Evolutionary conservation across 2,329 filamentous ascomycete species (phyloP).

Genomic region (Fusarium luffae): DNA sequence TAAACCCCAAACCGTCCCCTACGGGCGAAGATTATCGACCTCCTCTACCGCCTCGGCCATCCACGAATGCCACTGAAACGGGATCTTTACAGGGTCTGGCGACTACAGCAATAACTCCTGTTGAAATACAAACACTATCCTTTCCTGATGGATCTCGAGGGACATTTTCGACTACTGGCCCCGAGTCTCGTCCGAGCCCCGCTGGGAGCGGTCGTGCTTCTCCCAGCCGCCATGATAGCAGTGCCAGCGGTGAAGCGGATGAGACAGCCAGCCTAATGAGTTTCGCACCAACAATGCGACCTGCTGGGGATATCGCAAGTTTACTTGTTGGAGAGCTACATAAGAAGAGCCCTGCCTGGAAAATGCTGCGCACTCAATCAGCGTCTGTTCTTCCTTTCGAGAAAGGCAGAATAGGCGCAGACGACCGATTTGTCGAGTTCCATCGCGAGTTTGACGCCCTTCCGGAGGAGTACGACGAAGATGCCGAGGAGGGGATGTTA

Average conservation of each 20-base stretch:
- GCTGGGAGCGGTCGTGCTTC: conserved; percentile 55
- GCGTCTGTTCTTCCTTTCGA: conserved; percentile 71
- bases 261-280: conserved; percentile 75
- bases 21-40: conserved; percentile 60
- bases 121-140: conserved; percentile 82
- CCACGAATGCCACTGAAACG: conserved; percentile 52
- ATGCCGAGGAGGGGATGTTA: conserved; percentile 67
- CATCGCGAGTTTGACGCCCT: conserved; percentile 82
- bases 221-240: conserved; percentile 48
- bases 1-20: conserved; percentile 46
- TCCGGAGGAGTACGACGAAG: conserved; percentile 62
- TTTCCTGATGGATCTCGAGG: conserved; percentile 76
- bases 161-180: conserved; percentile 63
- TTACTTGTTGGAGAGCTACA: conserved; percentile 78
- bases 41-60: conserved; percentile 65
- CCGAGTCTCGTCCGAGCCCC: conserved; percentile 53
- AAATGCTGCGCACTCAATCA: conserved; percentile 71
- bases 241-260: conserved; percentile 62
- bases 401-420: conserved; percentile 55
- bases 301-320: conserved; percentile 80
- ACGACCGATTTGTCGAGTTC: conserved; percentile 74
- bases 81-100: conserved; percentile 69
- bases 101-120: conserved; percentile 85
- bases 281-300: conserved; percentile 71
- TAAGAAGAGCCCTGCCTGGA: conserved; percentile 75